Conservation (phyloP, 139 green algal genomes). For the Haematococcus lacustris region DNA sequence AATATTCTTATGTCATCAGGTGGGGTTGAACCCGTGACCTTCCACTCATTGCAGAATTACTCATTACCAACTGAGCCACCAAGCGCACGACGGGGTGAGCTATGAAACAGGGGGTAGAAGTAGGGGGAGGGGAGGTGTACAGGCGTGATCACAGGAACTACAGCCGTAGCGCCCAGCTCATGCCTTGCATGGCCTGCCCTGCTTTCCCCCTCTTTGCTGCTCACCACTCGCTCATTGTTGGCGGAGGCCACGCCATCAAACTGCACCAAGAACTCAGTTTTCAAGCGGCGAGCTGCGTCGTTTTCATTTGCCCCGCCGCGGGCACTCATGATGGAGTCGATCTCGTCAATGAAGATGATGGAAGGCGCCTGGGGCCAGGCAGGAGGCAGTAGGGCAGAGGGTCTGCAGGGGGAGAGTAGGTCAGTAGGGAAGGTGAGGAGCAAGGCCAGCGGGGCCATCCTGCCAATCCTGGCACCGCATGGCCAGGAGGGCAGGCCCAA, state of each 20-base stretch:
- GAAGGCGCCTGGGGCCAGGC: constrained; percentile 49
- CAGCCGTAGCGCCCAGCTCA: background rate
- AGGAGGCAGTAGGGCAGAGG: no score
- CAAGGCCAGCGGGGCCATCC: no score
- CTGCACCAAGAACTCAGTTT: constrained; percentile 94
- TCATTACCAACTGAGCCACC: no score
- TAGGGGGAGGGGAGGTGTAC: no score
- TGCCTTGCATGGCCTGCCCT: background rate
- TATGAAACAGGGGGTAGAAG: background rate
- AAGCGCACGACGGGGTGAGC: no score
- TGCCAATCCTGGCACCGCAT: no score
- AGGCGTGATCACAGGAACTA: background rate
- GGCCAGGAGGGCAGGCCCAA: no score
- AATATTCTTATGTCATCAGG: no score
- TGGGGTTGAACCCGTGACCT: background rate
- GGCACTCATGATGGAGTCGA: constrained; percentile 63
- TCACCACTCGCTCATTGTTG: constrained; percentile 13
- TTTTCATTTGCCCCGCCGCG: constrained; percentile 66
- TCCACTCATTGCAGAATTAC: no score
- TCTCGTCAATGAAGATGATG: constrained; percentile 88
- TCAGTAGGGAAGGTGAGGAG: no score
- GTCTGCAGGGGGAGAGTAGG: no score
- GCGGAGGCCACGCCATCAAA: constrained; percentile 36
- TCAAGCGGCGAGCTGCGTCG: constrained; percentile 87
- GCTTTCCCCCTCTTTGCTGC: background rate